Base-by-base conservation (phyloP, 345 rosid species). In the Aethionema arabicum region DNA sequence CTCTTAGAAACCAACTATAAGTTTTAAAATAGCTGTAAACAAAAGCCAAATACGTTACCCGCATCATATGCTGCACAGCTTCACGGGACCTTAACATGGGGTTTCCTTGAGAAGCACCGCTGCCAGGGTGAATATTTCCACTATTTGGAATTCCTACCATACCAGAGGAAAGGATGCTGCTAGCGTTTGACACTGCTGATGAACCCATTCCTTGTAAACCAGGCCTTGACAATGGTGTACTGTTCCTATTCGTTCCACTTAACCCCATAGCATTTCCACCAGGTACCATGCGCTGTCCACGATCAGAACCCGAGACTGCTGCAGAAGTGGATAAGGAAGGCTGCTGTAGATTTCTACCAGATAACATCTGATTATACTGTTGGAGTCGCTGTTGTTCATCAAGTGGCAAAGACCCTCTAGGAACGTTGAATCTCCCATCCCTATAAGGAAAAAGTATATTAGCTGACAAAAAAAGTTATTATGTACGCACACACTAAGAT, bases 381-480 rank as follows among this genome's bases (percentile, higher is more conserved):
- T 80, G 97, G 76, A 80, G 72, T 67, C 89, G 76, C 56, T 86
- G 96, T 65, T 86, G 98, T 76, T 95, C 98, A 53, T 88, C 93
- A 69, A 62, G 83, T 32, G 85, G 89, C 57, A 82, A 78, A 77
- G 95, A 76, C 53, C 86, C 68, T 74, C 86, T 79, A 48, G 86
- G 85, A 78, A 79, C 85, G 79, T 53, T 76, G 69, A 68, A 83
- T 74, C 91, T 85, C 67, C 87, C 77, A 73, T 88, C 91, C 90
- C 95, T 86, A 39, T 29, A 75, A 54, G 62, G 59, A 66, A 48
- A 29, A 66, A 51, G 41, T 45, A 65, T 52, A 70, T 51, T 45
- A 56, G 42, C 55, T 39, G 44, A 47, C 36, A 70, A 37, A 43
- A 39, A 45, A 53, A 66, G 62, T 46, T 53, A 10, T n/a, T 7